Evolutionary conservation across 768 basidiomycete genomes (phyloP).

Genomic region (Scleroderma citrinum): DNA sequence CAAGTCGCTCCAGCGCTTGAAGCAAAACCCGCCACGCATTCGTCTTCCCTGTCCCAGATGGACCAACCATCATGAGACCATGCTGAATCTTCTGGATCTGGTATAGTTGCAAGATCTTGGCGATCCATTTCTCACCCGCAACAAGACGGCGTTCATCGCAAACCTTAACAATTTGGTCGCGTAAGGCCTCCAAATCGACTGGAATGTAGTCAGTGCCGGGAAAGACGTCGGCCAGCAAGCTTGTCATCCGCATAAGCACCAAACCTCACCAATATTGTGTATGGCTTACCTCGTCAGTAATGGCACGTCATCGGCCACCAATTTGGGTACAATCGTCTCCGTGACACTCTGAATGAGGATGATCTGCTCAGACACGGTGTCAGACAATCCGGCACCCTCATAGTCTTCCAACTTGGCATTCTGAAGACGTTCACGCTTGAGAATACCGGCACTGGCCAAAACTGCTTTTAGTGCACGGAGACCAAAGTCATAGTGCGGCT

Average conservation of each 20-base stretch:
- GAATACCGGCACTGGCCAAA: slow-evolving; percentile 91
- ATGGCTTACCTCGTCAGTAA: slow-evolving; percentile 74
- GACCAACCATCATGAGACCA: slow-evolving; percentile 99
- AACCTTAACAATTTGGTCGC: slow-evolving; percentile 80
- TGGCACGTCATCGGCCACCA: slow-evolving; percentile 96
- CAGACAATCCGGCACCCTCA: slow-evolving; percentile 53
- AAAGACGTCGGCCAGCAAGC: slow-evolving; percentile 94
- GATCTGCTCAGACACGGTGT: slow-evolving; percentile 81
- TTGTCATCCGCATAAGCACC: slow-evolving; percentile 25
- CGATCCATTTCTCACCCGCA: slow-evolving; percentile 82
- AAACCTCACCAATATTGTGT: not conserved
- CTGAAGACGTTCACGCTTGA: slow-evolving; percentile 86
- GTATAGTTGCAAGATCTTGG: slow-evolving; percentile 95
- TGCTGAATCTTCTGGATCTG: slow-evolving; percentile 99
- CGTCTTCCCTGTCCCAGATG: slow-evolving; percentile 94
- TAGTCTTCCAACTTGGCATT: slow-evolving; percentile 37
- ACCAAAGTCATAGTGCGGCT: slow-evolving; percentile 99
- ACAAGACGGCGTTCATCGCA: slow-evolving; percentile 84
- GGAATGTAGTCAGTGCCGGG: slow-evolving; percentile 91
- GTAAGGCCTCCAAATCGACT: slow-evolving; percentile 80
- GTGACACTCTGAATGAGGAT: slow-evolving; percentile 98
- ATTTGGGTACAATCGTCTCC: slow-evolving; percentile 96
- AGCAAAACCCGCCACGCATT: slow-evolving; percentile 96
- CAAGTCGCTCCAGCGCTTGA: slow-evolving; percentile 82
- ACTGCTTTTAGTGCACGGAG: slow-evolving; percentile 96